Percentiles rank a stretch among this genome's conserved stretches.
phyloP scores from a whole-genome alignment of 1,284 basidiomycete genomes.

The Ustanciosporium gigantosporum region DNA sequence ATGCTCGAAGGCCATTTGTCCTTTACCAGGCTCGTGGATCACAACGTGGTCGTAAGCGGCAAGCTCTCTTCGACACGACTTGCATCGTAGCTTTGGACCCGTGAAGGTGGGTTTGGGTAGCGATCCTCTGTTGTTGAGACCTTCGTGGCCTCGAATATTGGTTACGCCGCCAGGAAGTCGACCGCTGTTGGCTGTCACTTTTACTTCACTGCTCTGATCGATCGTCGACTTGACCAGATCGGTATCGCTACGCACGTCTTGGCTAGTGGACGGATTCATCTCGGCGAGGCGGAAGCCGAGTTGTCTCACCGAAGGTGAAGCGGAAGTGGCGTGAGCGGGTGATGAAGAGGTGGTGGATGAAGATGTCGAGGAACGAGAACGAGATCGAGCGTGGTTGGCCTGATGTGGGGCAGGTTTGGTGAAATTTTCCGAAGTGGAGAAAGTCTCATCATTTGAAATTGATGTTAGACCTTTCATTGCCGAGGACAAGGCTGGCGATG shows the following conservation, averaged over 20 bases:
- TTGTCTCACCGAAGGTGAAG: not conserved
- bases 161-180: conserved; percentile 39
- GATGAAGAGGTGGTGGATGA: not conserved
- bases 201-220: conserved; percentile 17
- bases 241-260: not conserved
- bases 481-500: conserved; percentile 28
- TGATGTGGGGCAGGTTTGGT: not conserved
- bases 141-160: conserved; percentile 36
- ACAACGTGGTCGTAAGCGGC: conserved; percentile 53
- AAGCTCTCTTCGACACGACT: conserved; percentile 52
- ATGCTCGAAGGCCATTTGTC: conserved; percentile 55
- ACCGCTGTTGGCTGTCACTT: conserved; percentile 38
- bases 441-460: not conserved
- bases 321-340: not conserved
- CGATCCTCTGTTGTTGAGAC: conserved; percentile 12
- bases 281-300: too few relatives aligned
- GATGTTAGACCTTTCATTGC: conserved; percentile 17
- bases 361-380: not conserved
- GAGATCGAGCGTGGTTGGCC: not conserved
- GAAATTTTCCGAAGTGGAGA: not conserved
- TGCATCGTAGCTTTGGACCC: conserved; percentile 47
- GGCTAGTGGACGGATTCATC: too few relatives aligned
- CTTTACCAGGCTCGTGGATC: conserved; percentile 52
- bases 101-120: conserved; percentile 26
- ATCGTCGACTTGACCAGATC: not conserved